These are phyloP conservation scores for Diplotaxis tenuifolia DNA, from an alignment of 345 rosid genomes.

Conservation along the genomic window DNA sequence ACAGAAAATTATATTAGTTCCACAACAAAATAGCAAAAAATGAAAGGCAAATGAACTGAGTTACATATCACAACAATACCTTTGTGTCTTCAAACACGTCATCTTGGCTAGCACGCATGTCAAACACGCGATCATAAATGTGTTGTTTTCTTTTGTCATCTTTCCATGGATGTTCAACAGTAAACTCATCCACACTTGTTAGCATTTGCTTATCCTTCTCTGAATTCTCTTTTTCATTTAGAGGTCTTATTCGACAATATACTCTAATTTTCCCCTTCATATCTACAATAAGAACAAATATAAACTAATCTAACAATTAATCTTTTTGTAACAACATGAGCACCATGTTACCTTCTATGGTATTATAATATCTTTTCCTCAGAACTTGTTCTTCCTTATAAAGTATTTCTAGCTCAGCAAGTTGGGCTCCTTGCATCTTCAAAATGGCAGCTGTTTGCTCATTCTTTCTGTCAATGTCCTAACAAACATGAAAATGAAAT, in stretches of 20 bases:
- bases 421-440: conserved; percentile 93
- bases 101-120: conserved; percentile 70
- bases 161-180: conserved; percentile 91
- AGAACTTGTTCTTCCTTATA: conserved; percentile 91
- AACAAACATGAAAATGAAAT: conserved; percentile 8
- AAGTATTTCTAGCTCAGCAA: conserved; percentile 78
- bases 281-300: conserved; percentile 44
- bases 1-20: conserved; percentile 10
- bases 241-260: conserved; percentile 81
- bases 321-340: not conserved
- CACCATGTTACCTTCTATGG: conserved; percentile 69
- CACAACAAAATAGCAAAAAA: conserved; percentile 11
- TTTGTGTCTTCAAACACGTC: conserved; percentile 87
- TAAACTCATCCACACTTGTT: conserved; percentile 70
- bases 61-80: conserved; percentile 44
- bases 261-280: conserved; percentile 98
- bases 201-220: conserved; percentile 54
- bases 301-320: not conserved
- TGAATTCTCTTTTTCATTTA: conserved; percentile 69
- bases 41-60: not conserved
- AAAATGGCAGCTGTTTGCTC: conserved; percentile 87
- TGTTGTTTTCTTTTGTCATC: conserved; percentile 88
- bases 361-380: conserved; percentile 85
- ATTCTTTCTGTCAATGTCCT: conserved; percentile 50
- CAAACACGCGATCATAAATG: conserved; percentile 89